Evolutionary conservation across 2,329 filamentous ascomycete genomes (phyloP).

Genomic region (Elsinoe batatas): DNA sequence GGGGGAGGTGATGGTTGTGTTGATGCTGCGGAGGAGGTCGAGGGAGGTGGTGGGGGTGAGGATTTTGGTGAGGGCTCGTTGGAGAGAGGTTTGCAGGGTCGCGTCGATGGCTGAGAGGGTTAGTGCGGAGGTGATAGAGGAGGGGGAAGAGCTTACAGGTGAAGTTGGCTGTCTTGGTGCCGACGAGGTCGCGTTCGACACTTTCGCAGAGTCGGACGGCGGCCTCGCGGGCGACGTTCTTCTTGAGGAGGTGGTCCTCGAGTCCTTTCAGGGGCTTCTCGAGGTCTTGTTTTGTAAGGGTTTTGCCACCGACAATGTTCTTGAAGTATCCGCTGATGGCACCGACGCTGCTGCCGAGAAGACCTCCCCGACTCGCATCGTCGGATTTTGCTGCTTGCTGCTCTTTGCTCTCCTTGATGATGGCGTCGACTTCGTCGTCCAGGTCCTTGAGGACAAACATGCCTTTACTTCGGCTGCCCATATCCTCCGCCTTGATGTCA

Average conservation of each 20-base stretch:
- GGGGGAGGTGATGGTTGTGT: slow-evolving; percentile 56
- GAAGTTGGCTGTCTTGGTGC: slow-evolving; percentile 84
- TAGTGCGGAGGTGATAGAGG: slow-evolving; percentile 15
- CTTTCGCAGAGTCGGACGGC: slow-evolving; percentile 83
- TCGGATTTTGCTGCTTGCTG: slow-evolving; percentile 44
- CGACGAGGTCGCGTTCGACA: slow-evolving; percentile 80
- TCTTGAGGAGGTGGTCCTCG: slow-evolving; percentile 87
- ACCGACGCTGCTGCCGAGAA: slow-evolving; percentile 70
- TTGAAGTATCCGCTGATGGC: slow-evolving; percentile 83
- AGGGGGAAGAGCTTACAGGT: slow-evolving; percentile 46
- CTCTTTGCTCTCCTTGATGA: slow-evolving; percentile 69
- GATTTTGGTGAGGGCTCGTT: slow-evolving; percentile 86
- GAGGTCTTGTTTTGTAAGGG: slow-evolving; percentile 76
- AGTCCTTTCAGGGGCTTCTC: slow-evolving; percentile 90
- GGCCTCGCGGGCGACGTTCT: slow-evolving; percentile 93
- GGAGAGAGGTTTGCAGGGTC: slow-evolving; percentile 77
- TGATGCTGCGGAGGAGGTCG: slow-evolving; percentile 88
- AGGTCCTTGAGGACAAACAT: slow-evolving; percentile 91
- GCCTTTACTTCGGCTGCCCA: slow-evolving; percentile 81
- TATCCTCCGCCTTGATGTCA: slow-evolving; percentile 65
- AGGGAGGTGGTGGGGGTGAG: slow-evolving; percentile 90
- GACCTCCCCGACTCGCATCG: slow-evolving; percentile 43
- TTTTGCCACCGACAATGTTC: slow-evolving; percentile 92
- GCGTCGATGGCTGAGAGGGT: slow-evolving; percentile 47
- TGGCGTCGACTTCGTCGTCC: slow-evolving; percentile 84